These are phyloP conservation scores for Geotrichum citri-aurantii DNA, from an alignment of 1,139 yeast species.

Conservation along the genomic window DNA sequence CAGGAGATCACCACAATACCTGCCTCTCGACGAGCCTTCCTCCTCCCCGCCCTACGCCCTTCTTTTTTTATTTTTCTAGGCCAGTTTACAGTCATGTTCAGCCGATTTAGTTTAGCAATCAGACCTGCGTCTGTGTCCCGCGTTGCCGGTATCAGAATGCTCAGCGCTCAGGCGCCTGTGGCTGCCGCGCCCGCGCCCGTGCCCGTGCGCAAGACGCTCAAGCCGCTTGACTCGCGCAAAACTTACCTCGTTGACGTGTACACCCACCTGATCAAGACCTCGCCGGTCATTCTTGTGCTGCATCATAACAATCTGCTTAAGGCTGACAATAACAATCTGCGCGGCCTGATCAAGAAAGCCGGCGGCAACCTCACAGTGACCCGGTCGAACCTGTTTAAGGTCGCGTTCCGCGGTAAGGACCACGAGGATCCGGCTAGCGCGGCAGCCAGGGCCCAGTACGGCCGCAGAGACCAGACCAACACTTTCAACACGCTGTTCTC, in stretches of 20 bases:
- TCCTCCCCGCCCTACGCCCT: too few relatives aligned
- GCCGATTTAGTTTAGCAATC: constrained; percentile 2
- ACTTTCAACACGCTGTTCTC: constrained; percentile 63
- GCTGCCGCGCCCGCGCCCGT: neutral
- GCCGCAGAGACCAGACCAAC: constrained; percentile 42
- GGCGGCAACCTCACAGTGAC: constrained; percentile 67
- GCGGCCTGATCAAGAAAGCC: constrained; percentile 54
- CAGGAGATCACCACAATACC: neutral
- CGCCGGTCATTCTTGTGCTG: constrained; percentile 64
- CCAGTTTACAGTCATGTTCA: neutral
- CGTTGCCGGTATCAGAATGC: neutral
- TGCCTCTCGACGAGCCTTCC: neutral
- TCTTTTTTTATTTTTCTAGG: neutral
- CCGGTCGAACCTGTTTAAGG: constrained; percentile 63
- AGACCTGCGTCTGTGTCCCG: neutral
- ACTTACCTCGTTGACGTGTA: constrained; percentile 79
- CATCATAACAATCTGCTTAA: constrained; percentile 81
- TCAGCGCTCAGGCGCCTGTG: neutral
- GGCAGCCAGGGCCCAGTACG: constrained; percentile 36
- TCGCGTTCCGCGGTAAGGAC: constrained; percentile 64
- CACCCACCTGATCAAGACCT: constrained; percentile 59
- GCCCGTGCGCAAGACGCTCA: constrained; percentile 15
- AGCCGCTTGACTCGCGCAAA: constrained; percentile 45
- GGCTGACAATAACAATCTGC: constrained; percentile 56
- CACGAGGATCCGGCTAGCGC: constrained; percentile 71